Evolutionary conservation across 768 basidiomycete genomes (phyloP).

Genomic region (Phylloporus sp.): DNA sequence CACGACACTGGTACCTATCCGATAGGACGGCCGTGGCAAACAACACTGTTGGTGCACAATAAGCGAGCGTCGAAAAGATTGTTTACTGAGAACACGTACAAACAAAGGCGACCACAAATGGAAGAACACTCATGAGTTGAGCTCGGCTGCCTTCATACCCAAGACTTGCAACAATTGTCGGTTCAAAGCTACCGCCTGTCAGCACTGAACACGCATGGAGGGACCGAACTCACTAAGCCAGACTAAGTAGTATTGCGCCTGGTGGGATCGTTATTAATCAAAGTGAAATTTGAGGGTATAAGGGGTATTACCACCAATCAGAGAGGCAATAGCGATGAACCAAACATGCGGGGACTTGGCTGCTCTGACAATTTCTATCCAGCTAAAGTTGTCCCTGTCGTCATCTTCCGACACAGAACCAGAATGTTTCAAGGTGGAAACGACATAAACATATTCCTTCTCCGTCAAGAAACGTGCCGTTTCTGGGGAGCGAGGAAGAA

Average conservation of each 20-base stretch:
- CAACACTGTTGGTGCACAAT: conserved; percentile 27
- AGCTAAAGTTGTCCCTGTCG: conserved; percentile 45
- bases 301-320: conserved; percentile 42
- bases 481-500: conserved; percentile 43
- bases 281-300: not conserved
- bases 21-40: conserved; percentile 43
- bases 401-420: conserved; percentile 38
- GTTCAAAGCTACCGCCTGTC: conserved; percentile 54
- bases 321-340: conserved; percentile 45
- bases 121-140: conserved; percentile 52
- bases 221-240: conserved; percentile 24
- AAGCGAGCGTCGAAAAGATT: not conserved
- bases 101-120: conserved; percentile 45
- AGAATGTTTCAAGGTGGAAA: conserved; percentile 20
- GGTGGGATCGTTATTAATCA: not conserved
- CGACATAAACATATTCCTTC: conserved; percentile 46
- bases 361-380: conserved; percentile 48
- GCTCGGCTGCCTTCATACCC: conserved; percentile 50
- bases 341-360: conserved; percentile 52
- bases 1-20: conserved; percentile 49
- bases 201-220: conserved; percentile 24
- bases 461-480: conserved; percentile 46
- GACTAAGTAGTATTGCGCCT: conserved; percentile 16
- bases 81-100: conserved; percentile 29
- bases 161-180: conserved; percentile 58